Percentiles rank a stretch among this genome's conserved stretches.
phyloP scores from a whole-genome alignment of 2,329 filamentous ascomycete species.

The Fusarium lateritium region DNA sequence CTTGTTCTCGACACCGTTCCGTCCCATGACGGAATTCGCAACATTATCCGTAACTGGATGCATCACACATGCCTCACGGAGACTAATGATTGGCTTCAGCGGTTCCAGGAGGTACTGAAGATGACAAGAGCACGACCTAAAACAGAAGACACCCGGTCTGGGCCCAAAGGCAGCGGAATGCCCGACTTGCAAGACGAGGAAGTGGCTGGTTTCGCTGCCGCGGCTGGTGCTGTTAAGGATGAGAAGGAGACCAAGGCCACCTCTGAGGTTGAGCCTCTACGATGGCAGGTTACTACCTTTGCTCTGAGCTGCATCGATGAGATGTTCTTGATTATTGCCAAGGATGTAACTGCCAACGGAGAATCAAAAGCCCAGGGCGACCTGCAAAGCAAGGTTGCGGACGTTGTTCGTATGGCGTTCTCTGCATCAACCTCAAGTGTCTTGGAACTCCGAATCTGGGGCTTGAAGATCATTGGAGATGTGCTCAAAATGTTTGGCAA shows the following conservation, averaged over 20 bases:
- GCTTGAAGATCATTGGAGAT: conserved; percentile 93
- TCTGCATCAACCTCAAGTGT: conserved; percentile 96
- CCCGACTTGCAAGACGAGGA: conserved; percentile 96
- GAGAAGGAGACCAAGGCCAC: conserved; percentile 64
- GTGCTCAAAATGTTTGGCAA: conserved; percentile 97
- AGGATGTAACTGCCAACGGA: conserved; percentile 83
- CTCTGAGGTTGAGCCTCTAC: conserved; percentile 85
- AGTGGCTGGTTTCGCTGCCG: conserved; percentile 93
- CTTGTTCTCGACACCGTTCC: conserved; percentile 85
- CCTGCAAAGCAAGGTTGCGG: conserved; percentile 86
- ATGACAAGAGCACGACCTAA: conserved; percentile 82
- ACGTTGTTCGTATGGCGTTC: conserved; percentile 97
- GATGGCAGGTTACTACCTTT: conserved; percentile 97
- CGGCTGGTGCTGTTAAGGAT: conserved; percentile 72
- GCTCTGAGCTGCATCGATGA: conserved; percentile 91
- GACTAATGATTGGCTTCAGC: conserved; percentile 87
- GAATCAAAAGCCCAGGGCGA: conserved; percentile 83
- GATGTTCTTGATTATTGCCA: conserved; percentile 82
- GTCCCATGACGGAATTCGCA: conserved; percentile 83
- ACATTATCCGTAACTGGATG: conserved; percentile 93
- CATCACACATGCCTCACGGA: conserved; percentile 88
- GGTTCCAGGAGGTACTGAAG: conserved; percentile 89
- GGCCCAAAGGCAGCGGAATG: conserved; percentile 64
- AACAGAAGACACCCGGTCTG: conserved; percentile 63
- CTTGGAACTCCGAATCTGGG: conserved; percentile 89